These are phyloP conservation scores for Phytopythium ostracodes DNA, from an alignment of 352 stramenopile species.

Conservation along the genomic window DNA sequence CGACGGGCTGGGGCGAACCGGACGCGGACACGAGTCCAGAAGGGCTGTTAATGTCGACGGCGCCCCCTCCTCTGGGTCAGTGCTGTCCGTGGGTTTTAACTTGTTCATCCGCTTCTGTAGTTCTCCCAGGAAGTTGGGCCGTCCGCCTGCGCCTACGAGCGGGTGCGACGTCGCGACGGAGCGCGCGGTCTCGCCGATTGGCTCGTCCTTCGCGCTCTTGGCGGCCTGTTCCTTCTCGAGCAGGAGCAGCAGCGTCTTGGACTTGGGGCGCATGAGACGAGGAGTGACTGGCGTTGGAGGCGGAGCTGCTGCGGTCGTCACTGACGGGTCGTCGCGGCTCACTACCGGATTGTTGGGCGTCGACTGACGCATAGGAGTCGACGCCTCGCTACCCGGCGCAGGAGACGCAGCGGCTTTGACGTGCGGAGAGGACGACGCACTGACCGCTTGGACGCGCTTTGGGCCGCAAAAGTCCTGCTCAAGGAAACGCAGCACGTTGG, in stretches of 20 bases:
- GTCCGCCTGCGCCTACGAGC: slow-evolving; percentile 16
- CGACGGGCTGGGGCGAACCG: not conserved
- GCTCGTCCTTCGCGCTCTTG: slow-evolving; percentile 2
- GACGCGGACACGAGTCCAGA: not conserved
- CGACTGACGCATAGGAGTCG: slow-evolving; percentile 9
- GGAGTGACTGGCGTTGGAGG: not conserved
- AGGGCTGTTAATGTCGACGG: not conserved
- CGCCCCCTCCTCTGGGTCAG: too few species aligned
- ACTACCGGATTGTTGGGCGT: not conserved
- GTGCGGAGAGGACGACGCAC: not conserved
- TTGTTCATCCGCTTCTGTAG: slow-evolving; percentile 28
- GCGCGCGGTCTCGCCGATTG: not conserved
- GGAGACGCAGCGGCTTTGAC: not conserved
- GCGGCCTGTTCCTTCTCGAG: slow-evolving; percentile 23
- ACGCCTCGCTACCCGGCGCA: not conserved
- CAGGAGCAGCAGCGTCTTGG: slow-evolving; percentile 42
- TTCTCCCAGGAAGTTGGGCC: slow-evolving; percentile 31
- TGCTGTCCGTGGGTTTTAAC: too few species aligned
- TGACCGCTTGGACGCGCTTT: slow-evolving; percentile 15
- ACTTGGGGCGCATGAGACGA: slow-evolving; percentile 32
- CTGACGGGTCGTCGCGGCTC: not conserved
- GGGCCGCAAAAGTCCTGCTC: slow-evolving; percentile 71
- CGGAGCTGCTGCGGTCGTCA: not conserved
- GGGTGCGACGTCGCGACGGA: slow-evolving; percentile 4
- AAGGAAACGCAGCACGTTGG: slow-evolving; percentile 58